Percentiles rank a stretch among this genome's conserved stretches.
phyloP scores from a whole-genome alignment of 2,329 filamentous ascomycete genomes.

The Myriosclerotinia scirpicola region DNA sequence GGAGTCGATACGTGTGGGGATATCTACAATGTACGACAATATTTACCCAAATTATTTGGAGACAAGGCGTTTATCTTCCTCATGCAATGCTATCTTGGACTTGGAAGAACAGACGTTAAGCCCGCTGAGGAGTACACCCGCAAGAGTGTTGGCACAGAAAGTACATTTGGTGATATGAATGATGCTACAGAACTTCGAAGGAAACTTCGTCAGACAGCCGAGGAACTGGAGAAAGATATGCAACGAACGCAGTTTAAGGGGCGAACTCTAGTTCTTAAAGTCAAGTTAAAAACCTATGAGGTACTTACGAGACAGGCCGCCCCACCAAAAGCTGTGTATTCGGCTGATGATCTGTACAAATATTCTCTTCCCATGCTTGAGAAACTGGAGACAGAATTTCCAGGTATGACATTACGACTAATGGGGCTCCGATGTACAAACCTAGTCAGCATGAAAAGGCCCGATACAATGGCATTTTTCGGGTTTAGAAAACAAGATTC shows the following conservation, averaged over 20 bases:
- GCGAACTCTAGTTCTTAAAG: slow-evolving; percentile 85
- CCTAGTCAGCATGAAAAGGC: slow-evolving; percentile 81
- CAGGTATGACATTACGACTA: slow-evolving; percentile 74
- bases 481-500: slow-evolving; percentile 52
- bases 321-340: slow-evolving; percentile 67
- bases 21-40: slow-evolving; percentile 73
- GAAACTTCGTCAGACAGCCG: slow-evolving; percentile 77
- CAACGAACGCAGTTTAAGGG: slow-evolving; percentile 79
- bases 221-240: slow-evolving; percentile 86
- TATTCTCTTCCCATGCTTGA: slow-evolving; percentile 78
- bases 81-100: slow-evolving; percentile 77
- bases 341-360: slow-evolving; percentile 80
- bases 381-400: slow-evolving; percentile 82
- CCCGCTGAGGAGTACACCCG: slow-evolving; percentile 87
- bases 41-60: slow-evolving; percentile 77
- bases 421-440: slow-evolving; percentile 90
- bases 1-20: slow-evolving; percentile 88
- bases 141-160: slow-evolving; percentile 92
- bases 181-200: slow-evolving; percentile 66
- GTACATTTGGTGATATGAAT: slow-evolving; percentile 80
- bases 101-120: slow-evolving; percentile 81
- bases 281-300: slow-evolving; percentile 93
- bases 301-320: slow-evolving; percentile 81
- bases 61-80: slow-evolving; percentile 90
- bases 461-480: slow-evolving; percentile 76